Base-by-base conservation (phyloP, 495 filamentous ascomycete species). In the Cryomyces antarcticus region DNA sequence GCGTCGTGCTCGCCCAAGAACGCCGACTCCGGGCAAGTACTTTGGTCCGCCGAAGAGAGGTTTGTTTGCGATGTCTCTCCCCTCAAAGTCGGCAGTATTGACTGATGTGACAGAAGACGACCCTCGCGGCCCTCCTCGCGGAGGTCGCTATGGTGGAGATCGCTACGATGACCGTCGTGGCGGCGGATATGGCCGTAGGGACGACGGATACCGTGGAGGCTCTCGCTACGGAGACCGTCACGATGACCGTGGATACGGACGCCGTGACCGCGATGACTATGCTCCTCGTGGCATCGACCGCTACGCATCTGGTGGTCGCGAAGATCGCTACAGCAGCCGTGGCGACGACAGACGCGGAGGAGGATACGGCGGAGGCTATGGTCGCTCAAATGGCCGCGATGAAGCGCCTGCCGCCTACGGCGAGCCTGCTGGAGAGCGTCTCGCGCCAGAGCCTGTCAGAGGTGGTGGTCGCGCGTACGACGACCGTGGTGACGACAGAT, bases 41-140 rank as follows among this genome's bases (percentile, higher is more conserved):
- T 95, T 93, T 58, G 89, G 89, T 41, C 92, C 92, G 41, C 89
- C 92, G 45, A 96, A 99, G 77, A 70, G 92, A 68, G 89, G 89
- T 93, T 34, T 28, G 41, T 44, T 47, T 24, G 17, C 17, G 17
- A 24, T 24, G 17, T 24, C 17, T 24, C 17, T 24, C 17, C 17
- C 28, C 47, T 44, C 17, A 24, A 24, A 24, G 17, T 24, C 17
- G 2, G 17, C 17, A 24, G 17, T 24, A 24, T 24, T 24, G 17
- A 45, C 31, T 11, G 46, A 43, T 1, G 10, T 30, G 7, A 37
- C 34, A 57, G 46, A 53, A 67, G 76, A 80, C 53, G 76, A 80
- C 48, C 63, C 67, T 52, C 72, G 71, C 58, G 66, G 67, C 36
- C 65, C 64, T 44, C 56, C 58, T 10, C 30, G 39, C 40, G 27